These are phyloP conservation scores for Hypoxylon cercidicola DNA, from an alignment of 495 filamentous ascomycete genomes.

Conservation along the genomic window DNA sequence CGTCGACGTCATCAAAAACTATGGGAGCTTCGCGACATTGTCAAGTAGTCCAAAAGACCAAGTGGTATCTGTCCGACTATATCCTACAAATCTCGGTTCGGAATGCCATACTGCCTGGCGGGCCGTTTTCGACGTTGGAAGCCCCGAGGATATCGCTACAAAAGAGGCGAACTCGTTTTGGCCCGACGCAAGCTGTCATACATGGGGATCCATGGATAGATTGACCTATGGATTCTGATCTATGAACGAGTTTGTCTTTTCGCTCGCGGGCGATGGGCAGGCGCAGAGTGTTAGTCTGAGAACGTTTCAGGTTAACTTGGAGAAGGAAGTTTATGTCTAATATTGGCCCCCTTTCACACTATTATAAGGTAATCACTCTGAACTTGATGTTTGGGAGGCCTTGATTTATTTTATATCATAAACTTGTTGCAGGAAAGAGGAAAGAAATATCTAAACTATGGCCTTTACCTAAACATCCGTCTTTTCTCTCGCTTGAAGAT, in stretches of 20 bases:
- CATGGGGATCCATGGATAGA: slow-evolving; percentile 50
- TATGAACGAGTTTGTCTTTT: slow-evolving; percentile 44
- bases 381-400: no score
- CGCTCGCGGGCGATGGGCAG: slow-evolving; percentile 7
- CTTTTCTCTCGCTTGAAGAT: neutral
- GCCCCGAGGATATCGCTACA: slow-evolving; percentile 32
- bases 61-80: slow-evolving; percentile 39
- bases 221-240: slow-evolving; percentile 45
- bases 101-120: slow-evolving; percentile 44
- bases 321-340: slow-evolving; percentile 9
- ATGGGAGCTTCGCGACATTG: slow-evolving; percentile 38
- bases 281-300: slow-evolving; percentile 23
- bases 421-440: no score
- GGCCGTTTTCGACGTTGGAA: slow-evolving; percentile 41
- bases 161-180: slow-evolving; percentile 42
- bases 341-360: no score
- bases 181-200: slow-evolving; percentile 42
- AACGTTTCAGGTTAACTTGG: slow-evolving; percentile 27
- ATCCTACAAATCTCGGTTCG: slow-evolving; percentile 43
- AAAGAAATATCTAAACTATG: no score
- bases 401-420: no score
- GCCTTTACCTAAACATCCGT: no score
- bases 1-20: slow-evolving; percentile 52
- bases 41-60: slow-evolving; percentile 31
- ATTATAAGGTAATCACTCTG: no score